A percentile compares a stretch with the other conserved stretches of the same genome.
phyloP scores from a whole-genome alignment of 805 yeast genomes.

The Cyberlindnera mrakii region DNA sequence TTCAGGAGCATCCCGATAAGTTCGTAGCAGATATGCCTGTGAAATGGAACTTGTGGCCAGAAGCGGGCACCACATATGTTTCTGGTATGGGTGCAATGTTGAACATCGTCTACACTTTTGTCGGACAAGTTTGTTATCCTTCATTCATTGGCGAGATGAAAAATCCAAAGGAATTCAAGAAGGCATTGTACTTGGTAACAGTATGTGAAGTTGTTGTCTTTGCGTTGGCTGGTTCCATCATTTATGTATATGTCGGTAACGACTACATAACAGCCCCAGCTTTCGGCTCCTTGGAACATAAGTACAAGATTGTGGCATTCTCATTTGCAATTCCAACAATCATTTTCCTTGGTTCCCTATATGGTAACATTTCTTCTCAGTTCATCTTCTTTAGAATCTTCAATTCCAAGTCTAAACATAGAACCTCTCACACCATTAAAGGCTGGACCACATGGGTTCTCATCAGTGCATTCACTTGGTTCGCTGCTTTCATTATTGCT shows the following conservation, averaged over 20 bases:
- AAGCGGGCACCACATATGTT: constrained; percentile 46
- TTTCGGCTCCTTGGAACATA: constrained; percentile 43
- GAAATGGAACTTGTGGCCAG: constrained; percentile 43
- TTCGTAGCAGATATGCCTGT: constrained; percentile 35
- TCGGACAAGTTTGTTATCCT: constrained; percentile 59
- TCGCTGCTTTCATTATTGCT: constrained; percentile 50
- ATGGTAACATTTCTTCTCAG: constrained; percentile 48
- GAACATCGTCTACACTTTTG: constrained; percentile 58
- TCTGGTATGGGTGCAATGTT: constrained; percentile 49
- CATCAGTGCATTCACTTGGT: constrained; percentile 40
- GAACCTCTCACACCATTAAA: constrained; percentile 38
- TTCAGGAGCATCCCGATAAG: constrained; percentile 42
- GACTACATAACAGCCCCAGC: constrained; percentile 54
- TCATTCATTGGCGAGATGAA: constrained; percentile 57
- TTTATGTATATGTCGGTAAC: constrained; percentile 53
- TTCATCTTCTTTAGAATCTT: constrained; percentile 45
- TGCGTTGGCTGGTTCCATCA: constrained; percentile 49
- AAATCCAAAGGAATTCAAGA: constrained; percentile 49
- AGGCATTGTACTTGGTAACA: constrained; percentile 49
- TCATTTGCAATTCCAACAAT: constrained; percentile 59
- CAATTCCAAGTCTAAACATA: constrained; percentile 34
- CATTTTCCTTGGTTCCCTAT: constrained; percentile 48
- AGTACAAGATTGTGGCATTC: constrained; percentile 47
- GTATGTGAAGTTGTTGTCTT: constrained; percentile 42
- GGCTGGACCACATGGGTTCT: constrained; percentile 52